Evolutionary conservation across 1,139 yeast genomes (phyloP), one percentile per base, ranked within the genome.

Genomic region (Candida gigantensis): DNA sequence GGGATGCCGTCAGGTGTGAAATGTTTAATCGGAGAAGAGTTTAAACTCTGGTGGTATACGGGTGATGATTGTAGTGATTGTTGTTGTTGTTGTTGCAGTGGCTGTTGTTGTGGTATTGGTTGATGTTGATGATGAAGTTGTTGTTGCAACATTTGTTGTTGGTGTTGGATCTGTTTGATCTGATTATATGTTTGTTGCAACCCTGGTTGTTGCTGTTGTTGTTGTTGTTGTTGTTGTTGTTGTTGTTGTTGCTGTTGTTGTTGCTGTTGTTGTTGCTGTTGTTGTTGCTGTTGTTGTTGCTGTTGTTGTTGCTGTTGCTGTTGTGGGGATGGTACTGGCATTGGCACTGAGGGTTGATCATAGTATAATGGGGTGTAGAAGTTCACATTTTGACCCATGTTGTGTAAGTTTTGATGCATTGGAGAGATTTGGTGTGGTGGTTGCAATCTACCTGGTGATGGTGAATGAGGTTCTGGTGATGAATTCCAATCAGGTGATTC

Each of bases 301-400:
- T n/a, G n/a, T n/a, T n/a, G 33, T 8, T 25, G 25, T 23, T 29
- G 20, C 17, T 33, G 34, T 28, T 25, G 37, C 10, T 35, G 35
- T 20, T 20, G 36, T 16, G n/a, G n/a, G n/a, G n/a, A n/a, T n/a
- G n/a, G n/a, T n/a, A n/a, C n/a, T n/a, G n/a, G n/a, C n/a, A n/a
- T n/a, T n/a, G n/a, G n/a, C n/a, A n/a, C n/a, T 31, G 12, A 21
- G 30, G 35, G 41, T 20, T 38, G 45, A 28, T 41, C 37, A 45
- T 68, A 70, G 48, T 60, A 70, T 41, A 66, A 68, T 5, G 74
- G 72, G 19, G 62, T 61, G 47, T 66, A 66, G 43, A 69, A 68
- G 37, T 51, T 49, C 14, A 49, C 50, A 3, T 43, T 51, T 15
- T 45, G 45, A 12, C 34, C 34, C 27, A 23, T 24, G 16, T 25